Base-by-base conservation (phyloP, 768 basidiomycete genomes). In the Xerocomellus chrysenteron region DNA sequence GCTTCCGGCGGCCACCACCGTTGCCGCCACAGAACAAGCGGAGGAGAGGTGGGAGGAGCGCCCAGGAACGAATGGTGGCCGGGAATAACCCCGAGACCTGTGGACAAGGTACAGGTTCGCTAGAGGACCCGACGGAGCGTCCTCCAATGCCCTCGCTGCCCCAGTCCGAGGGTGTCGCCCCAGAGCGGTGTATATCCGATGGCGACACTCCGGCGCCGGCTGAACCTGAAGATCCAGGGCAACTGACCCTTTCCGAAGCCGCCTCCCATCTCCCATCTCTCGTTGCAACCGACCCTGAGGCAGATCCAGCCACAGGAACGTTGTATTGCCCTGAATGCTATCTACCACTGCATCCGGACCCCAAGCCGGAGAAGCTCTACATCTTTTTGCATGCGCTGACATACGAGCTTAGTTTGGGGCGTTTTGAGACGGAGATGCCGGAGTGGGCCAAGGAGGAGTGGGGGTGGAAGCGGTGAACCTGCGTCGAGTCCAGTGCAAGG, bases 311-410 rank as follows among this genome's bases (percentile, higher is more conserved):
- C 21, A 79, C 76, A 17, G 72, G 81, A 39, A 76, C 78, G 52
- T 65, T 80, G 19, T 97, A 92, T 74, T 99, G 96, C 69, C 78
- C 82, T 1, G 91, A 93, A 67, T 99, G 96, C 69, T 98, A 90
- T 71, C 77, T 97, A 45, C 97, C 97, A 16, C 74, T 98, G 26
- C 87, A 94, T 55, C 92, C 94, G 12, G 97, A 99, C 73, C 97
- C 96, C 2, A 85, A 83, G 65, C 94, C 95, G 2, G 92, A 94
- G 69, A 85, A 85, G 58, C 76, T 98, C 54, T 98, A 93, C 73
- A 98, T 99, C 62, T 99, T 95, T 74, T 74, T 99, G 67, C 97
- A 99, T 66, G 95, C 97, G 28, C 72, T 90, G 66, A 82, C 82
- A 63, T 98, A 94, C 72, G 90, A 86, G 47, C 88, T 88, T 13